Percentiles rank a stretch among this genome's conserved stretches.
Evolutionary conservation across 225 moss, liverwort and hornwort genomes (phyloP).

Genomic region (Bryoerythrophyllum caledonicum): DNA sequence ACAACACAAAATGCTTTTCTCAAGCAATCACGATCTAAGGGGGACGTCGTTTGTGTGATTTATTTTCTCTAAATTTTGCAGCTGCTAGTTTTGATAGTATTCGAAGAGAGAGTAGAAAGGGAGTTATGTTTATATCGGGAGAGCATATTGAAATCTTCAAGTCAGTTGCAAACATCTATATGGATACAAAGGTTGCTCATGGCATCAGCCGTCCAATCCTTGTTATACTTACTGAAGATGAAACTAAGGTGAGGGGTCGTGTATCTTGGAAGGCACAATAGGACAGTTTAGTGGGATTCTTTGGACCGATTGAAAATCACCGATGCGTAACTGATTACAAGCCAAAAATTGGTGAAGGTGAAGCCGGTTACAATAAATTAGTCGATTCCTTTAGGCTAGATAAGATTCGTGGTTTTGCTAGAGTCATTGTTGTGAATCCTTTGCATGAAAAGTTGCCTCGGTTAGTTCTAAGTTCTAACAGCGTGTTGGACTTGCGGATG

Average conservation of each 20-base stretch:
- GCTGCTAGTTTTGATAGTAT: not conserved
- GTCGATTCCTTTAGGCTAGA: not conserved
- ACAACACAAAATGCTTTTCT: not conserved
- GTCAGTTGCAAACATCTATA: not conserved
- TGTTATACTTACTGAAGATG: not conserved
- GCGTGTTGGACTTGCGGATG: not conserved
- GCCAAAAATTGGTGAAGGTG: not conserved
- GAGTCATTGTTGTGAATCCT: not conserved
- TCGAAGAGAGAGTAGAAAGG: not conserved
- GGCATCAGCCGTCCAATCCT: not conserved
- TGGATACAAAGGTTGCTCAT: not conserved
- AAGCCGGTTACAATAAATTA: not conserved
- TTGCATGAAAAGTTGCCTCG: not conserved
- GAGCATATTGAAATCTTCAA: not conserved
- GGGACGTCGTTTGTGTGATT: not conserved
- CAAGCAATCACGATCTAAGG: conserved; percentile 1
- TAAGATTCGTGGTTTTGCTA: not conserved
- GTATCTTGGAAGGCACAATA: not conserved
- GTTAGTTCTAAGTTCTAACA: rapidly evolving
- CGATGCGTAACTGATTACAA: not conserved
- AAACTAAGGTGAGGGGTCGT: not conserved
- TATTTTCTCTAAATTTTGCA: not conserved
- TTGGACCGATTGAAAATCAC: not conserved
- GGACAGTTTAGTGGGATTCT: not conserved
- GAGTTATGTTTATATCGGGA: not conserved